phyloP scores from a whole-genome alignment of 176 grass and related monocot species.

The Triticum dicoccoides region DNA sequence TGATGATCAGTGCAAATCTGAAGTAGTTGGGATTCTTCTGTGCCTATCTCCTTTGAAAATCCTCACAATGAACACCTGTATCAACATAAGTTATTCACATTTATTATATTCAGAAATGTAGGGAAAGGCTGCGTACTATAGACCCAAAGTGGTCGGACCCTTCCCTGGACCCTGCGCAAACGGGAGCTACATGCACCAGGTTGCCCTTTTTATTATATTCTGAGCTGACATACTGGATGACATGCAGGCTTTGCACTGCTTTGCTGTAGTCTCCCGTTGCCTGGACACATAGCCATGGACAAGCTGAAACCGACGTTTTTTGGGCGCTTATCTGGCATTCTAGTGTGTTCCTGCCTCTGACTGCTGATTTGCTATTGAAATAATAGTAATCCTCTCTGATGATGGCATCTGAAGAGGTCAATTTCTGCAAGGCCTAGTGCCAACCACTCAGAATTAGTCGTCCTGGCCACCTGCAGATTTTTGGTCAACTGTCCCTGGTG shows the following conservation, averaged over 20 bases:
- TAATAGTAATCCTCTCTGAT: background rate
- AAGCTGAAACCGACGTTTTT: background rate
- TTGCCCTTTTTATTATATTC: background rate
- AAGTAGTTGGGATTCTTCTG: conserved; percentile 32
- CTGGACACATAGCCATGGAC: conserved; percentile 1
- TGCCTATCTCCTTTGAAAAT: background rate
- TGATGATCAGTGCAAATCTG: conserved; percentile 29
- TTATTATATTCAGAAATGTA: background rate
- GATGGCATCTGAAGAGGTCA: conserved; percentile 24
- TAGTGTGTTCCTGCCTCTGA: conserved; percentile 22
- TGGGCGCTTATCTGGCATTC: background rate
- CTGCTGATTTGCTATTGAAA: background rate
- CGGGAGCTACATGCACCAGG: too few species aligned
- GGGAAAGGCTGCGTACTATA: too few species aligned
- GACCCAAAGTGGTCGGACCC: too few species aligned
- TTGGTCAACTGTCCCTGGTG: conserved; percentile 16
- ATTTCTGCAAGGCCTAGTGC: conserved; percentile 7
- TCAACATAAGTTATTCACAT: background rate
- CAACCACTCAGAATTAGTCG: conserved; percentile 22
- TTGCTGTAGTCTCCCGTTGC: conserved; percentile 11
- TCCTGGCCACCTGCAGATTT: conserved; percentile 12
- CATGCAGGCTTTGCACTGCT: background rate
- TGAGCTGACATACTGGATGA: conserved; percentile 1
- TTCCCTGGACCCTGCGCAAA: too few species aligned
- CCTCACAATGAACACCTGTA: conserved; percentile 21